Base-by-base conservation (phyloP, 2,329 filamentous ascomycete genomes). In the Talaromyces sp. region DNA sequence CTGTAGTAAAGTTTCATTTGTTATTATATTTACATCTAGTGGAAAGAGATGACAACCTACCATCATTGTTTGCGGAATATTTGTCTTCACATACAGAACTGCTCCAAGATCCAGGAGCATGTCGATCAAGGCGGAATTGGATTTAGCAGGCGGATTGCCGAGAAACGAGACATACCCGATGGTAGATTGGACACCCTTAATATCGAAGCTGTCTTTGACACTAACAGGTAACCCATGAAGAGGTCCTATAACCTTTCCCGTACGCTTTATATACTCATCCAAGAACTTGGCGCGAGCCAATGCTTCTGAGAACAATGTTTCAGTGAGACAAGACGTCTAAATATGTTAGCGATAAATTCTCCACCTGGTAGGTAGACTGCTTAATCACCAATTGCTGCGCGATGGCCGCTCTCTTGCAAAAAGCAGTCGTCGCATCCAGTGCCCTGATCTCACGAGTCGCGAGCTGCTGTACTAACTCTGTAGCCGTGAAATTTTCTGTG, bases 41-140 rank as follows among this genome's bases (percentile, higher is more conserved):
- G n/a, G 41, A 43, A 19, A 6, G 17, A 43, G n/a, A 10, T n/a
- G n/a, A 19, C n/a, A 43, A 43, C 86, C 83, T 9, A 60, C 87
- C 87, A 90, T 89, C 84, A 89, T 87, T 13, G 86, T 85, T 1
- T 86, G 88, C 0, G 84, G 83, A 3, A 85, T 79, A 69, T 84
- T 85, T 0, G 84, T 86, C 77, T 86, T 85, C 67, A 84, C 82
- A 70, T 84, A 85, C 66, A 84, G 78, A 27, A 86, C 78, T 15
- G 84, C 84, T 11, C 84, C 84, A n/a, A 66, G 49, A 17, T 58
- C 33, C 37, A 59, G 33, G 7, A 66, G 61, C 19, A 66, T 52
- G 15, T 59, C 19, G 22, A 61, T 49, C n/a, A 65, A 37, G 10
- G 63, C 8, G 17, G 63, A 47, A 33, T 65, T 62, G 4, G 17